Evolutionary conservation across 2,329 filamentous ascomycete genomes (phyloP), one percentile per base, ranked within the genome.

Genomic region (Anisogramma anomala): DNA sequence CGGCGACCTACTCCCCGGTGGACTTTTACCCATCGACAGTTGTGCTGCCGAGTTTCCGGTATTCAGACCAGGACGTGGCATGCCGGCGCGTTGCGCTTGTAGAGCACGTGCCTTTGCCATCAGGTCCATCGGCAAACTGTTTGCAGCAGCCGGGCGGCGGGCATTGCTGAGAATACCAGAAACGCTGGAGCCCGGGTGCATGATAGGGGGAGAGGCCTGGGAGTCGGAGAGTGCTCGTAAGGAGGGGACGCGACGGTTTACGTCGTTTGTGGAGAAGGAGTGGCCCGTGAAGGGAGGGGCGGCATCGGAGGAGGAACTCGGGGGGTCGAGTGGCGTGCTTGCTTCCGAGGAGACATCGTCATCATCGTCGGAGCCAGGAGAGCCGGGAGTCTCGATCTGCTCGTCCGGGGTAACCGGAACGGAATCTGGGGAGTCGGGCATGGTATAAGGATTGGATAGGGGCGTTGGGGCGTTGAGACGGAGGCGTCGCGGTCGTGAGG

Each of bases 111-210:
- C 59, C 44, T 62, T 66, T 26, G 59, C 56, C 49, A 68, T 58
- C 33, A 66, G 56, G 32, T 63, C 63, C 27, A 56, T 58, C 7
- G 65, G 64, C 41, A 65, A 46, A 20, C 48, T 59, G 31, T 57
- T 57, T 1, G 65, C 55, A 9, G 62, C 55, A 11, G 63, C 62
- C 3, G 74, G 76, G 36, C 72, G 67, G 44, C 77, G 66, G 4
- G 73, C 76, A 49, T 64, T 74, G 59, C 80, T 86, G 53, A 94
- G 66, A 43, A 84, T 74, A 30, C 86, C 86, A 3, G 88, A 67
- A 30, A 84, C 79, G 20, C 82, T 91, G n/a, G 87, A 94, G n/a
- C 79, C 87, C 6, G 82, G 65, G 42, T 76, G 84, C 77, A 94
- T 87, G 43, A 63, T 59, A 18, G 61, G 60, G 22, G 65, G 55